A percentile compares a stretch with the other conserved stretches of the same genome.
These are phyloP conservation scores for Carex pumila DNA, from an alignment of 176 grass and related monocot species.

Conservation along the genomic window DNA sequence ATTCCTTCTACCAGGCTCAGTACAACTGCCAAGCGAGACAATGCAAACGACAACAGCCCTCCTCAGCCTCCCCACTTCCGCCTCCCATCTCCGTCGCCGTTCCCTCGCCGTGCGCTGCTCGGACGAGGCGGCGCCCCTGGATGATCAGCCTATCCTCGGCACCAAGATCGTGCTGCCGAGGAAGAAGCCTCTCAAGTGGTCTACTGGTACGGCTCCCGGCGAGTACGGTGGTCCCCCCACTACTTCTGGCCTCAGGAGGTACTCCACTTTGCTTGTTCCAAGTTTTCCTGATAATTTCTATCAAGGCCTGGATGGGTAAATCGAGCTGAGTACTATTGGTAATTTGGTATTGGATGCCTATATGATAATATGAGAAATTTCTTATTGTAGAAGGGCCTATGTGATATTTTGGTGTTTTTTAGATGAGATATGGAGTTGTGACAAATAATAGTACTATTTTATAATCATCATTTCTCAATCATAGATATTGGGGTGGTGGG, in stretches of 20 bases:
- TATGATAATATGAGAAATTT: background rate
- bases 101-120: constrained; percentile 28
- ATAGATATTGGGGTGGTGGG: constrained; percentile 59
- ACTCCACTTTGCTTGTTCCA: background rate
- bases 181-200: constrained; percentile 88
- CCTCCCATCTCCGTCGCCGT: background rate
- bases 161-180: constrained; percentile 78
- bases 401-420: background rate
- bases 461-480: background rate
- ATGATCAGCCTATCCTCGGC: constrained; percentile 10
- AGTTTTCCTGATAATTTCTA: background rate
- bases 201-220: constrained; percentile 72
- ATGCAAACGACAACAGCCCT: constrained; percentile 18
- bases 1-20: background rate
- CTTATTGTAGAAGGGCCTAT: too few species aligned
- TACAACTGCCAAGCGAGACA: background rate
- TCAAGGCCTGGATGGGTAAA: background rate
- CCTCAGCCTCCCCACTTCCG: constrained; percentile 23
- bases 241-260: constrained; percentile 65
- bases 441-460: background rate
- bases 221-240: constrained; percentile 76
- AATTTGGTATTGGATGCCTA: background rate
- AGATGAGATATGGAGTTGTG: background rate
- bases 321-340: too few species aligned
- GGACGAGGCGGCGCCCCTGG: constrained; percentile 21